Evolutionary conservation across 1,284 basidiomycete species (phyloP), one percentile per base, ranked within the genome.

Genomic region (Melanopsichium pennsylvanicum): DNA sequence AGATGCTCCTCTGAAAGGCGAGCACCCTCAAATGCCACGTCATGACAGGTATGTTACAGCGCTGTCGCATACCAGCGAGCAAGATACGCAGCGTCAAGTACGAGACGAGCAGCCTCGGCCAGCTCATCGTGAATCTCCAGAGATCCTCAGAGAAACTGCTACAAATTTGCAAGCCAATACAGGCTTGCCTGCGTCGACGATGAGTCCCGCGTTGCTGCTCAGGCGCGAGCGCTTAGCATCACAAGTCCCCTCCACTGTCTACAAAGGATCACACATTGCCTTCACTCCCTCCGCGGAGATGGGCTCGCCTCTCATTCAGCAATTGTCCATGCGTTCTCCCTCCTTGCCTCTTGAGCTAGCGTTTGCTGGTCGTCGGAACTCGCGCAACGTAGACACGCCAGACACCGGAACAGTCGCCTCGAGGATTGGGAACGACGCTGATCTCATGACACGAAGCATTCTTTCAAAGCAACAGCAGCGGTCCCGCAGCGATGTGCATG

Each of bases 31-130:
- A 4, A 35, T 37, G 11, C 43, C 51, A 18, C 25, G 22, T n/a
- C 51, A 46, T 25, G 31, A 55, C 8, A 25, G 55, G 19, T 57
- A 49, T n/a, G 46, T 44, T 18, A 57, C 55, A 1, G 55, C 55
- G 2, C 36, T 19, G 7, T 57, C 55, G 9, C 29, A 31, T 21
- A 19, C 25, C 5, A 19, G 10, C 19, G 39, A 16, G 21, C 31
- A 38, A n/a, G 15, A 33, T 15, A n/a, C n/a, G n/a, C n/a, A n/a
- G n/a, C n/a, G n/a, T n/a, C n/a, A n/a, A n/a, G n/a, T n/a, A n/a
- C n/a, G n/a, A n/a, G n/a, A n/a, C n/a, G n/a, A n/a, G n/a, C n/a
- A n/a, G n/a, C n/a, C n/a, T n/a, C n/a, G n/a, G n/a, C n/a, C n/a
- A n/a, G n/a, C n/a, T n/a, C n/a, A n/a, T n/a, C n/a, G n/a, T n/a